A percentile compares a stretch with the other conserved stretches of the same genome.
These are phyloP conservation scores for Viola pubescens DNA, from an alignment of 441 rosid genomes.

Conservation along the genomic window DNA sequence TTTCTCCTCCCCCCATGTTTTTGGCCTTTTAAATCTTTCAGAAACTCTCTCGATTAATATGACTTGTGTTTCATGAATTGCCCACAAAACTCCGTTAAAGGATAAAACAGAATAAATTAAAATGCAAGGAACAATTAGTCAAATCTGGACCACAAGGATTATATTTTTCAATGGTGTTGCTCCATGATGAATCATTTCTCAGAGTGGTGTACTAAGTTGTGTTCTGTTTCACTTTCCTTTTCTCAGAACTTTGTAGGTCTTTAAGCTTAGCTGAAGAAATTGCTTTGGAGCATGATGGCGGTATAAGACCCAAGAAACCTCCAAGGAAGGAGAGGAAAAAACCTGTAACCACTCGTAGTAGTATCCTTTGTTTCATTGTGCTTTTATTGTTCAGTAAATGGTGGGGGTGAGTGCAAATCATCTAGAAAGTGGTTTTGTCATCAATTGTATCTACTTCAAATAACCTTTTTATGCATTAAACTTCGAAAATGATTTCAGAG, in stretches of 20 bases:
- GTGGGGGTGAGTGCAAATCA: neutral
- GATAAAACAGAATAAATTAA: no score
- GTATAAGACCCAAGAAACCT: conserved; percentile 36
- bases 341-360: conserved; percentile 27
- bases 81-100: no score
- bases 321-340: conserved; percentile 54
- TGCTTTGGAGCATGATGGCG: conserved; percentile 26
- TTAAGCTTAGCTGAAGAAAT: conserved; percentile 28
- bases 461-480: conserved; percentile 1
- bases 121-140: no score
- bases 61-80: neutral
- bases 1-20: conserved; percentile 12
- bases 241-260: conserved; percentile 51
- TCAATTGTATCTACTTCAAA: neutral
- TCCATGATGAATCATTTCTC: no score
- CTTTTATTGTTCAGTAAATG: neutral
- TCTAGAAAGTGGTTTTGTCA: neutral
- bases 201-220: conserved; percentile 28
- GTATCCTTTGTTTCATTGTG: conserved; percentile 33
- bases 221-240: conserved; percentile 20
- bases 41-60: neutral
- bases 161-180: no score
- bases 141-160: no score
- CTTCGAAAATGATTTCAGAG: conserved; percentile 8
- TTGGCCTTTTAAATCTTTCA: neutral